Conservation (phyloP, 495 filamentous ascomycete species). For the Hypoxylon fuscum region DNA sequence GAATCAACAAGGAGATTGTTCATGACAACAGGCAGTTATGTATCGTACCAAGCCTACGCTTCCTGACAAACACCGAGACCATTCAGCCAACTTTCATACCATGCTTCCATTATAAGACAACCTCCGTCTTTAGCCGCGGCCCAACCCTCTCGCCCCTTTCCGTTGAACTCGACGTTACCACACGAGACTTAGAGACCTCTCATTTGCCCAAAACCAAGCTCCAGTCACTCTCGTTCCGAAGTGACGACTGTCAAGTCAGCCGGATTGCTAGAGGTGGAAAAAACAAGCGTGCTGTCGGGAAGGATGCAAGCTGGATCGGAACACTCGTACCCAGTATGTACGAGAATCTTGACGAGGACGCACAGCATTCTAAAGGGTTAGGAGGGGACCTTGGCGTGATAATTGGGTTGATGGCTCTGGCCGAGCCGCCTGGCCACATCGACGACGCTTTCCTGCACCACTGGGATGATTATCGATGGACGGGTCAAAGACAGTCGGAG, state of each 20-base stretch:
- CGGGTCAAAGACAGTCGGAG: not conserved
- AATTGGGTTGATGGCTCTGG: conserved; percentile 44
- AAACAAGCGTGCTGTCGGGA: not conserved
- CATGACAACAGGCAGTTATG: no score
- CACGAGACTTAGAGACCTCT: no score
- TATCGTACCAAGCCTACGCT: no score
- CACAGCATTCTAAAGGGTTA: conserved; percentile 32
- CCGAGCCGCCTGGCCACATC: not conserved
- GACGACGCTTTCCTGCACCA: conserved; percentile 6
- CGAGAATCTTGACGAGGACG: conserved; percentile 14
- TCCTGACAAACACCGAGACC: no score
- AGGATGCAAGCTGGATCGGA: conserved; percentile 48
- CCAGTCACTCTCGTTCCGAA: not conserved
- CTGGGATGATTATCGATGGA: not conserved
- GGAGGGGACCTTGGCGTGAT: conserved; percentile 43
- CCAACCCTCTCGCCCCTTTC: no score
- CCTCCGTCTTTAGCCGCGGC: no score
- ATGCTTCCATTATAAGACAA: no score
- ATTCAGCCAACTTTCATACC: no score
- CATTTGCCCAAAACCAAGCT: no score
- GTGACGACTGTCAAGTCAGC: conserved; percentile 24
- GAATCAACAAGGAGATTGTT: no score
- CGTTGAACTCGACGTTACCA: no score
- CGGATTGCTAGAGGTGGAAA: conserved; percentile 30
- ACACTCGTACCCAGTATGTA: conserved; percentile 44